Base-by-base conservation (phyloP, 768 basidiomycete species). In the Phylloporus scabripes region DNA sequence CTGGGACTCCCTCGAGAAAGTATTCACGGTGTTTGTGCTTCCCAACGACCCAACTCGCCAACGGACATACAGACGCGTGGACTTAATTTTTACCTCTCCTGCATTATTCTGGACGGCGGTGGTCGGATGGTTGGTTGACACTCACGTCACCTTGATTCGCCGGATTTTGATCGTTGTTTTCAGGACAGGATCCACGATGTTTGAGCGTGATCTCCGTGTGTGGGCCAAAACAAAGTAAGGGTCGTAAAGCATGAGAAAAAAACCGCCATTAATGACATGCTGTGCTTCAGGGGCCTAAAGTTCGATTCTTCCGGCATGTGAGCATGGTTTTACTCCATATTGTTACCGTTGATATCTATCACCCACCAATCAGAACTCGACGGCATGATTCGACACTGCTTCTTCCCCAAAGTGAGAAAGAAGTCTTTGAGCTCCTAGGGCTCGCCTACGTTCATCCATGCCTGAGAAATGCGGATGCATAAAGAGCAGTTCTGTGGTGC, bases 141-240 rank as follows among this genome's bases (percentile, higher is more conserved):
- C 32, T 4, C 15, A 33, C 17, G 15, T 18, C 14, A 15, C 23
- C 17, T 18, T 26, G 3, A 33, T 11, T 15, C 6, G 24, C 34
- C 38, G 31, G 18, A 38, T 20, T 17, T 18, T 39, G 5, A 17
- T 32, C 11, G 2, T 15, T 40, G 4, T 5, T 32, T 21, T 29
- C 51, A 89, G 87, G 87, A 86, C 85, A 5, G 92, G 93, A 1
- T 92, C 87, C 5, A 90, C 79, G 52, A 86, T 91, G 82, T 95
- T 96, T 62, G 80, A 95, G 65, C 72, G 91, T 23, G 93, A 95
- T 66, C 64, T 96, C 43, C 75, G 88, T 53, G 67, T 79, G 12
- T 87, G 82, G 78, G 85, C 85, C 2, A 87, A 87, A 37, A 63
- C 72, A 55, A 78, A 68, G 85, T 82, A 55, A 24, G 72, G 49